phyloP scores from a whole-genome alignment of 2,329 filamentous ascomycete genomes.

The Fusarium sp. region DNA sequence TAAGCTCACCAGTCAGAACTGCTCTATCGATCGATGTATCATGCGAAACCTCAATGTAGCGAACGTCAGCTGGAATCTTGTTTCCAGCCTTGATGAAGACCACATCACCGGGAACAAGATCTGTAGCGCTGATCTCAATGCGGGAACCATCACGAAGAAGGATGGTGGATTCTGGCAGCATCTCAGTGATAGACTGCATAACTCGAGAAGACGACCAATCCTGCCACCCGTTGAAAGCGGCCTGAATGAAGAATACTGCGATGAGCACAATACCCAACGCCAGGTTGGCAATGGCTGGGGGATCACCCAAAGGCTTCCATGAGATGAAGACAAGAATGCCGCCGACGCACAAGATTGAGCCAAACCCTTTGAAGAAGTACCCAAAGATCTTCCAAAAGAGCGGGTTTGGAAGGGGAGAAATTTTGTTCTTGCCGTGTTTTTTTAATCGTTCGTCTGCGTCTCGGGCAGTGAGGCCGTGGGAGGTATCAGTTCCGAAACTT shows the following conservation, averaged over 20 bases:
- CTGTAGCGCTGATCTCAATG: constrained; percentile 67
- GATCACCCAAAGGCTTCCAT: constrained; percentile 81
- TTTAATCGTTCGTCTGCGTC: too few species aligned
- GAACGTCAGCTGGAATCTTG: constrained; percentile 81
- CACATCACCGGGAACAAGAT: constrained; percentile 81
- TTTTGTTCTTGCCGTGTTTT: too few species aligned
- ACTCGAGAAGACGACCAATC: constrained; percentile 84
- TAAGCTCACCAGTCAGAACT: constrained; percentile 66
- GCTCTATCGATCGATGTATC: constrained; percentile 82
- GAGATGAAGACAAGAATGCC: constrained; percentile 81
- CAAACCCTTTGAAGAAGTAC: constrained; percentile 86
- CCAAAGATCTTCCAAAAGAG: constrained; percentile 64
- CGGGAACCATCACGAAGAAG: background rate
- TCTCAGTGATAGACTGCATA: constrained; percentile 84
- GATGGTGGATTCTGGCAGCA: constrained; percentile 74
- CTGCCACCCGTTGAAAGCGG: constrained; percentile 78
- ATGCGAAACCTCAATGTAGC: constrained; percentile 77
- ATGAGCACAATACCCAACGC: constrained; percentile 81
- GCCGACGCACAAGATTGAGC: constrained; percentile 77
- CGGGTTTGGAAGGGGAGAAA: too few species aligned
- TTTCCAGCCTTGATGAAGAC: constrained; percentile 78
- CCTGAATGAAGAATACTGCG: constrained; percentile 78
- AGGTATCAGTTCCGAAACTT: too few species aligned
- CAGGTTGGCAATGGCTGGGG: constrained; percentile 77
- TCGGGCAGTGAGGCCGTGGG: too few species aligned